Percentiles rank a stretch among this genome's conserved stretches.
Conservation (phyloP, 116 monocot genomes). For the Trichopus zeylanicus region DNA sequence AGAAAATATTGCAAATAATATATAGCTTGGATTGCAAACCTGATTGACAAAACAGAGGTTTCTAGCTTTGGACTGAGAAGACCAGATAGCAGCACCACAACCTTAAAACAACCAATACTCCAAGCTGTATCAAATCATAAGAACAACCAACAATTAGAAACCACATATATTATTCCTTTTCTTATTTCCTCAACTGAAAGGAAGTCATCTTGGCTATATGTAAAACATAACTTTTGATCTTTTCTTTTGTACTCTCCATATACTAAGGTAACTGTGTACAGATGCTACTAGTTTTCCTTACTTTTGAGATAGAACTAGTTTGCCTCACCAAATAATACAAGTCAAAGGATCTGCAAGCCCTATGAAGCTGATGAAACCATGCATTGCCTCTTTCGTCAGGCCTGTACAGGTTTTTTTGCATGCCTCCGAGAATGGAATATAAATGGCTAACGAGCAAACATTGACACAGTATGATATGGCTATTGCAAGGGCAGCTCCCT, state of each 20-base stretch:
- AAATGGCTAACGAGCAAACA: slow-evolving; percentile 15
- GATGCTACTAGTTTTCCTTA: no score
- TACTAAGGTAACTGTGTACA: no score
- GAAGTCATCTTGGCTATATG: no score
- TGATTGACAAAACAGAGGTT: slow-evolving; percentile 56
- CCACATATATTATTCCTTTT: background rate
- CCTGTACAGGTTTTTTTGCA: slow-evolving; percentile 26
- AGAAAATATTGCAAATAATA: background rate
- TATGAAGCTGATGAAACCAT: slow-evolving; percentile 15
- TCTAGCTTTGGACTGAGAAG: slow-evolving; percentile 53
- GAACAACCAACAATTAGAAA: background rate
- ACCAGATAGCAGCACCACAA: slow-evolving; percentile 49
- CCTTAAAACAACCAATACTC: slow-evolving; percentile 65
- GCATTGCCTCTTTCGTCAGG: slow-evolving; percentile 25
- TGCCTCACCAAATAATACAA: slow-evolving; percentile 22
- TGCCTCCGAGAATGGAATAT: slow-evolving; percentile 12
- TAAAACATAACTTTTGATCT: no score
- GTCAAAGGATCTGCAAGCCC: slow-evolving; percentile 29
- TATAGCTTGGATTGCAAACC: slow-evolving; percentile 12
- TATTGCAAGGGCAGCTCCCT: slow-evolving; percentile 28
- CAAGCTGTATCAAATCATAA: slow-evolving; percentile 31
- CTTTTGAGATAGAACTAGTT: background rate
- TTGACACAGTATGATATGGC: slow-evolving; percentile 30
- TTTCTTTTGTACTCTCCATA: no score
- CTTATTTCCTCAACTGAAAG: no score